Conservation (phyloP, 192 early-diverging fungal species). For the Entomortierella parvispora region DNA sequence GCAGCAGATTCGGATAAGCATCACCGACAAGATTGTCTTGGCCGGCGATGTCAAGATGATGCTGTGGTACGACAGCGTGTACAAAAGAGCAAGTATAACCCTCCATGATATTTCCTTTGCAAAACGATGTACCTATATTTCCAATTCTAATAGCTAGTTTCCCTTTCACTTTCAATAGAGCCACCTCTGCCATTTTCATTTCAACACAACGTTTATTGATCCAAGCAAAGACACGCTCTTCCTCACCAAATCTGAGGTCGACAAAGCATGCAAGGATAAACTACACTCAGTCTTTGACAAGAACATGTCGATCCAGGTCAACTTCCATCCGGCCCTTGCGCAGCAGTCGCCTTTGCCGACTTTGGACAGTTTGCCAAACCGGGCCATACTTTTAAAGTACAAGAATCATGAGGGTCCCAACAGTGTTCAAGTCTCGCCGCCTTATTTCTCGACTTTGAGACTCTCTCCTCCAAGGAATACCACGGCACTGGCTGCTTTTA, state of each 20-base stretch:
- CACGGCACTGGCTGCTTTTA: neutral
- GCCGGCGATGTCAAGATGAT: slow-evolving; percentile 49
- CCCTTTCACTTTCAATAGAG: neutral
- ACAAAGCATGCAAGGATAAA: slow-evolving; percentile 54
- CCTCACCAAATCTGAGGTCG: slow-evolving; percentile 48
- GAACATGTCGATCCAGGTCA: slow-evolving; percentile 33
- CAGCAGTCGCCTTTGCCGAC: slow-evolving; percentile 31
- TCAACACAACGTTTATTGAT: slow-evolving; percentile 59
- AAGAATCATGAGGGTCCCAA: slow-evolving; percentile 40
- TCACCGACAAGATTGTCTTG: slow-evolving; percentile 39
- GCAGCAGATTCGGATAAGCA: slow-evolving; percentile 33
- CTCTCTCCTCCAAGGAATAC: slow-evolving; percentile 12
- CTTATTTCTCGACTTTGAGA: slow-evolving; percentile 25
- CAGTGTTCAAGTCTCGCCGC: slow-evolving; percentile 38
- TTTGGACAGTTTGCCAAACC: slow-evolving; percentile 28
- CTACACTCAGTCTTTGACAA: slow-evolving; percentile 44
- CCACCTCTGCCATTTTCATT: slow-evolving; percentile 56
- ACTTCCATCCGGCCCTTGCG: slow-evolving; percentile 23
- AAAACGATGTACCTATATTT: no score
- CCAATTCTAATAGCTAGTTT: neutral
- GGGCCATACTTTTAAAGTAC: slow-evolving; percentile 37
- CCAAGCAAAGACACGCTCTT: slow-evolving; percentile 5
- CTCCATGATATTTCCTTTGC: neutral
- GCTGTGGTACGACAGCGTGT: slow-evolving; percentile 42
- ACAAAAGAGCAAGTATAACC: slow-evolving; percentile 40